Evolutionary conservation across 306 rosid genomes (phyloP), one percentile per base, ranked within the genome.

Genomic region (Crotalaria pallida): DNA sequence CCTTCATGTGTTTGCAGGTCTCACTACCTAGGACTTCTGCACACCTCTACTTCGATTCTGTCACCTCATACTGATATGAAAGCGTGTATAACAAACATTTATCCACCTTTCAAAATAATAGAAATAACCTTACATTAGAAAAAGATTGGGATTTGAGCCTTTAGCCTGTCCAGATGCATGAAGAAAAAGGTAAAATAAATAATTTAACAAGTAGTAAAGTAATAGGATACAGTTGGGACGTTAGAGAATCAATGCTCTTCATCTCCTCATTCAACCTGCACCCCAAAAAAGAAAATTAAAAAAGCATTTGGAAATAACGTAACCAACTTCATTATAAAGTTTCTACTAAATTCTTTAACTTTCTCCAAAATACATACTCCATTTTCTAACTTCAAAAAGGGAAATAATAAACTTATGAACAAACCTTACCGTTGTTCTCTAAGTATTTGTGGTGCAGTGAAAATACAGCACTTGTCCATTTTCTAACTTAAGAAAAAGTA

Each of bases 201-300:
- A 10, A 62, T 12, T 5, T 53, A 61, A 21, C 1, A 76, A 57
- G 31, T 11, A 31, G 38, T 2, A 52, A 59, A 24, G 66, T 3
- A 68, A 71, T 17, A 5, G 95, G 97, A 90, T 94, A 90, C 95
- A 90, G 74, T 80, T 88, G 94, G 15, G 82, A 34, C 1, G 92
- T 96, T 18, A 93, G 88, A 66, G 29, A 71, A 71, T 88, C 87
- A 6, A 84, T 19, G 47, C 77, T 83, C 81, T 93, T 93, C 96
- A 93, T 88, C 79, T 90, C 98, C 82, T 87, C 88, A 57, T 93
- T 90, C 75, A 90, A 87, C 79, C 98, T 90, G 88, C 83, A 76
- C 10, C 21, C 38, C 12, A 11, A 26, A 38, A 38, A 38, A 38
- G 19, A 41, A 65, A 24, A 4, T 12, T 4, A 15, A 0, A 77